These are phyloP conservation scores for Saturnispora bothae DNA, from an alignment of 805 yeast species.

Conservation along the genomic window DNA sequence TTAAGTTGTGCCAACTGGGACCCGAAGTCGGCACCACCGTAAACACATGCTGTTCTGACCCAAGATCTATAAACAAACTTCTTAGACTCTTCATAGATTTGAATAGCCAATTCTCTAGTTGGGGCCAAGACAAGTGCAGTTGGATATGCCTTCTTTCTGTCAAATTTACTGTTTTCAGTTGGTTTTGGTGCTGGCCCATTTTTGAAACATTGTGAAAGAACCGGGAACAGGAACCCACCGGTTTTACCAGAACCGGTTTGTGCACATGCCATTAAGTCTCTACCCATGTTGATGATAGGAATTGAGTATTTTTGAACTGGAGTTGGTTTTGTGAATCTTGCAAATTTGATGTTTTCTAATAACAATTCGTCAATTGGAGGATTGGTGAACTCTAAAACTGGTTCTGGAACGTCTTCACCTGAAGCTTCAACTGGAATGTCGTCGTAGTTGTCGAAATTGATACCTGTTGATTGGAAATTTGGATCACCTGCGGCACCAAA, in stretches of 20 bases:
- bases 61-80: constrained; percentile 96
- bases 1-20: constrained; percentile 79
- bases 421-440: constrained; percentile 98
- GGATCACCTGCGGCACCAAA: constrained; percentile 76
- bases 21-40: constrained; percentile 97
- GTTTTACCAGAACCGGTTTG: constrained; percentile 99
- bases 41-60: constrained; percentile 93
- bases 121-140: constrained; percentile 96
- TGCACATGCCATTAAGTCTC: constrained; percentile 90
- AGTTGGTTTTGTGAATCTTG: constrained; percentile 92
- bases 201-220: constrained; percentile 79
- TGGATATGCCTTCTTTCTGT: constrained; percentile 78
- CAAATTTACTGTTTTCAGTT: constrained; percentile 34
- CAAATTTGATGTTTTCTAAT: constrained; percentile 75
- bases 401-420: constrained; percentile 91
- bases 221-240: constrained; percentile 99
- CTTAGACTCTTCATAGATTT: constrained; percentile 90
- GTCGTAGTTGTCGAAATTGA: constrained; percentile 96
- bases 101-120: constrained; percentile 97
- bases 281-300: constrained; percentile 57
- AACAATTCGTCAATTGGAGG: constrained; percentile 87
- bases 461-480: constrained; percentile 83
- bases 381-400: constrained; percentile 73
- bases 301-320: constrained; percentile 91
- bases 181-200: constrained; percentile 69